Conservation (phyloP, 345 rosid genomes). For the Eucalyptus polybractea region DNA sequence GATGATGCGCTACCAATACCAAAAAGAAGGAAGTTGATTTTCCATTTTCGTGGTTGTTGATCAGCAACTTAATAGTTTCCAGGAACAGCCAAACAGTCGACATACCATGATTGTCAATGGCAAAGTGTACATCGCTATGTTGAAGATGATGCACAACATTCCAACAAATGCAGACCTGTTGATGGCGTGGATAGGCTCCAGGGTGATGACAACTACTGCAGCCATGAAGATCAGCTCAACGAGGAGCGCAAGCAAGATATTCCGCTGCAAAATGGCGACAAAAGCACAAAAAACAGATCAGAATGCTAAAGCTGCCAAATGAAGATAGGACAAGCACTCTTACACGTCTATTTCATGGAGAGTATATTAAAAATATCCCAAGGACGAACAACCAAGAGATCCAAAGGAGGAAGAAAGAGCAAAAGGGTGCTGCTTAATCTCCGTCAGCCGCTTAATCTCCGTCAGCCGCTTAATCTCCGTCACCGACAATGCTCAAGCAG, state of each 20-base stretch:
- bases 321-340: not conserved
- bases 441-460: not conserved
- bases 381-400: not conserved
- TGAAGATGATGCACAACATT: constrained; percentile 10
- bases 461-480: no score
- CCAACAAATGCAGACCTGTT: constrained; percentile 26
- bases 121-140: constrained; percentile 41
- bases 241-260: constrained; percentile 1
- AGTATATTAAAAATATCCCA: constrained; percentile 32
- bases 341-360: not conserved
- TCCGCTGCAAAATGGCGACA: not conserved
- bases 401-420: not conserved
- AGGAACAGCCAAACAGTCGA: not conserved
- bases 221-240: constrained; percentile 39
- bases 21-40: not conserved
- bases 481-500: no score
- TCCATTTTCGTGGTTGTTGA: not conserved
- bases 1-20: constrained; percentile 13
- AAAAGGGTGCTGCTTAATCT: not conserved
- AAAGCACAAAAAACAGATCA: not conserved
- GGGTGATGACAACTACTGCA: constrained; percentile 13
- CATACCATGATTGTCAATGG: constrained; percentile 63
- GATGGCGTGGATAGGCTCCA: constrained; percentile 19
- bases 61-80: not conserved
- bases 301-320: not conserved